Base-by-base conservation (phyloP, 148 eudicot genomes). In the Camellia japonica region DNA sequence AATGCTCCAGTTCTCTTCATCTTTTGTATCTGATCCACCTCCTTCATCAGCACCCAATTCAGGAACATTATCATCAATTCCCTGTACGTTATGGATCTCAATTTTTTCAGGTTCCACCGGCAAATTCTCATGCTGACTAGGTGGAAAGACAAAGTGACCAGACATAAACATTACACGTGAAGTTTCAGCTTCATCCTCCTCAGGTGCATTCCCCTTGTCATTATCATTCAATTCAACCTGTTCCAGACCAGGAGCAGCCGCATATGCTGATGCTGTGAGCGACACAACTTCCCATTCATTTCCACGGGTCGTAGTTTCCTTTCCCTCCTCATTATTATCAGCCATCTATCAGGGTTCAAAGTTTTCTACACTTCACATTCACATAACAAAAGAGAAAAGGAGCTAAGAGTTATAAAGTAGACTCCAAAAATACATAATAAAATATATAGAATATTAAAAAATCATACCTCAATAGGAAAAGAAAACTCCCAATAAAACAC, bases 211-310 rank as follows among this genome's bases (percentile, higher is more conserved):
- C 69, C 55, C 85, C 65, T 75, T 83, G 46, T 87, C 89, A 73
- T 83, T 88, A 4, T 85, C 83, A 83, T 76, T 85, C 67, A 88
- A 78, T 56, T 84, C 93, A 74, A 80, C 81, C 60, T 83, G 86
- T 49, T 79, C 77, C 3, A 90, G 90, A 82, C 93, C 89, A 87
- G 97, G 93, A 78, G 94, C 88, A 80, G 98, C 97, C 73, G 93
- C 95, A 85, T 97, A 94, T 38, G 98, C 81, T 63, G 99, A 97
- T 81, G 97, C 93, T 4, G 99, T 92, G 80, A 97, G 91, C 56
- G 98, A 87, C 71, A 96, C 95, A 81, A 93, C 95, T 89, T 97
- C 99, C 99, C 99, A 97, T 74, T 91, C 99, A 82, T 89, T 87
- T 83, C 91, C 98, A 71, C 89, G 91, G 41, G 90, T 71, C 44